These are phyloP conservation scores for Pseudocercospora pini-densiflorae DNA, from an alignment of 2,329 filamentous ascomycete genomes.

Conservation along the genomic window DNA sequence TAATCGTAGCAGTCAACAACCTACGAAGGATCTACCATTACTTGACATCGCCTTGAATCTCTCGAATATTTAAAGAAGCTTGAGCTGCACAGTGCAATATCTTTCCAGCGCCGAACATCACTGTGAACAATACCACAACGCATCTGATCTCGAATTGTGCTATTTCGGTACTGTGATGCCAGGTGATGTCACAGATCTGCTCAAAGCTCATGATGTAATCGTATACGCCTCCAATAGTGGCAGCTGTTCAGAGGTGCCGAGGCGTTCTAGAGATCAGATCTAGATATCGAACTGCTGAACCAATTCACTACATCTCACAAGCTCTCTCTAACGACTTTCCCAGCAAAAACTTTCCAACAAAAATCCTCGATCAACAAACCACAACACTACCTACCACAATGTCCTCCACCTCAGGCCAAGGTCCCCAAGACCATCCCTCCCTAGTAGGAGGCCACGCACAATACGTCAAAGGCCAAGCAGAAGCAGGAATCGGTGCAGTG, in stretches of 20 bases:
- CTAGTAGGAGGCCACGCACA: constrained; percentile 68
- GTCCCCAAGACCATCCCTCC: constrained; percentile 53
- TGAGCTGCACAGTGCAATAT: neutral
- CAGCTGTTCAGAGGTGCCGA: neutral
- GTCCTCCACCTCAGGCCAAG: constrained; percentile 21
- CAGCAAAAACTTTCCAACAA: too few species aligned
- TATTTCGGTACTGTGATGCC: neutral
- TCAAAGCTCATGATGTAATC: neutral
- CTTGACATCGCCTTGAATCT: too few species aligned
- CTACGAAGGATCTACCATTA: neutral
- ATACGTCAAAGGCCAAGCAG: constrained; percentile 70
- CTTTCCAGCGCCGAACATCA: neutral
- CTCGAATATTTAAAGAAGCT: too few species aligned
- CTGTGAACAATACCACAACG: too few species aligned
- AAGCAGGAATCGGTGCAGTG: constrained; percentile 64
- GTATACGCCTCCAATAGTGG: neutral
- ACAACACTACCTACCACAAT: constrained; percentile 28
- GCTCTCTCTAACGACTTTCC: too few species aligned
- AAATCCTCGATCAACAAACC: neutral
- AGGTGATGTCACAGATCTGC: constrained; percentile 8
- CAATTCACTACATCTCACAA: too few species aligned
- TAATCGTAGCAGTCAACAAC: neutral
- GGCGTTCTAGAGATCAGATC: neutral
- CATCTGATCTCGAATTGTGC: neutral
- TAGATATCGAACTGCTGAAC: neutral